phyloP scores from a whole-genome alignment of 2,329 filamentous ascomycete genomes.

The Paraphaeosphaeria minitans region DNA sequence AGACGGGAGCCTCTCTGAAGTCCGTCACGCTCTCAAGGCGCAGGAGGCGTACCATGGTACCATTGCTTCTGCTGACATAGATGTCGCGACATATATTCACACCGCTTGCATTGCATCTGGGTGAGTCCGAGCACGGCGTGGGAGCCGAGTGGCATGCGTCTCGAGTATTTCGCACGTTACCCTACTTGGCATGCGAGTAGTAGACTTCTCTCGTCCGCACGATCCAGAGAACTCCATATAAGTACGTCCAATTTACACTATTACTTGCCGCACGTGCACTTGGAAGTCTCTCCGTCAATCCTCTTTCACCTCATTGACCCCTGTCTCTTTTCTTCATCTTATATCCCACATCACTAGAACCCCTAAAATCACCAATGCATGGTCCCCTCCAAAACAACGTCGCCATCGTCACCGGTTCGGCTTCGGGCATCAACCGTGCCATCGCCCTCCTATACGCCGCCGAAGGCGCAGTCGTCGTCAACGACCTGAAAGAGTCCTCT shows the following conservation, averaged over 20 bases:
- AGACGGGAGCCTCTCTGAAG: background rate
- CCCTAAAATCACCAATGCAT: slow-evolving; percentile 16
- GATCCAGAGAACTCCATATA: background rate
- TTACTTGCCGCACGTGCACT: background rate
- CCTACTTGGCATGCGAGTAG: background rate
- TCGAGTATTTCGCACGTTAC: background rate
- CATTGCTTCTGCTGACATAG: background rate
- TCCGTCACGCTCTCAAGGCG: background rate
- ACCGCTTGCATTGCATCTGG: background rate
- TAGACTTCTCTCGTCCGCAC: background rate
- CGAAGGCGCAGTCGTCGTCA: slow-evolving; percentile 42
- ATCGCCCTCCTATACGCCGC: slow-evolving; percentile 37
- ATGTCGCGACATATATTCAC: background rate
- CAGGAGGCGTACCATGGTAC: background rate
- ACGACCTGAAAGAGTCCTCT: slow-evolving; percentile 33
- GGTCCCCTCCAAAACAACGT: slow-evolving; percentile 35
- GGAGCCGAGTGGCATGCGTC: background rate
- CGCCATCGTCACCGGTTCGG: slow-evolving; percentile 43
- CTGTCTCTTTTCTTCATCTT: background rate
- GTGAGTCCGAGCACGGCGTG: background rate
- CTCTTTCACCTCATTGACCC: background rate
- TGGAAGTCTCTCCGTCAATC: background rate
- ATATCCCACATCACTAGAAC: background rate
- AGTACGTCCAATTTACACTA: background rate
- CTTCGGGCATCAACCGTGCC: slow-evolving; percentile 43